Evolutionary conservation across 768 basidiomycete genomes (phyloP), one percentile per base, ranked within the genome.

Genomic region (Kwoniella europaea): DNA sequence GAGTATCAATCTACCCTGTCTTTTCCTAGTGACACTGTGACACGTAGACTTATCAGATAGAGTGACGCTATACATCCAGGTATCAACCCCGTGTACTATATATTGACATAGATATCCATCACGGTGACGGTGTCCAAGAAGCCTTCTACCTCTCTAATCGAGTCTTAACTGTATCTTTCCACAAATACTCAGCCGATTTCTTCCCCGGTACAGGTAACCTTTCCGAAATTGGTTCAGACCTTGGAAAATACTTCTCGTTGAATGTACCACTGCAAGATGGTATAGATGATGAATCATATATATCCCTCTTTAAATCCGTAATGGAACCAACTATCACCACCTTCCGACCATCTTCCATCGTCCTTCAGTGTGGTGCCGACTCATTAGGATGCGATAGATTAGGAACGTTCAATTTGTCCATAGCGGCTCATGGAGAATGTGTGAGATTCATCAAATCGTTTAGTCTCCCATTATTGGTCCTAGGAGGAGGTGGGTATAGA

Each of bases 101-200:
- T 82, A 94, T 99, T 76, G 96, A 99, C 85, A 99, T 99, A 74
- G 96, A 99, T 80, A 98, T 98, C 67, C 96, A 99, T 83, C 96
- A 99, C 76, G 96, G 96, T 9, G 96, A 99, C 78, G 96, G 96
- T 24, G 97, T 99, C 2, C 94, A 99, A 80, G 91, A 96, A 71
- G 97, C 96, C 0, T 98, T 99, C 84, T 99, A 96, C 84, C 91
- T 96, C 76, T 91, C 93, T 50, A 94, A 99, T 78, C 90, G 96
- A n/a, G 96, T 99, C 73, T 91, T 98, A 89, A 98, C 96, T 0
- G 93, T 98, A 15, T 98, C 96, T 0, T 99, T 99, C 85, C 96
- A 99, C 86, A 98, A 98, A 85, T 99, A 97, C 86, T 94, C 92
- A 1, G 94, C 93, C 67, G 93, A 96, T 79, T 99, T 99, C 87